Percentiles rank a stretch among this genome's conserved stretches.
phyloP scores from a whole-genome alignment of 495 filamentous ascomycete genomes.

The Penicillium egyptiacum region DNA sequence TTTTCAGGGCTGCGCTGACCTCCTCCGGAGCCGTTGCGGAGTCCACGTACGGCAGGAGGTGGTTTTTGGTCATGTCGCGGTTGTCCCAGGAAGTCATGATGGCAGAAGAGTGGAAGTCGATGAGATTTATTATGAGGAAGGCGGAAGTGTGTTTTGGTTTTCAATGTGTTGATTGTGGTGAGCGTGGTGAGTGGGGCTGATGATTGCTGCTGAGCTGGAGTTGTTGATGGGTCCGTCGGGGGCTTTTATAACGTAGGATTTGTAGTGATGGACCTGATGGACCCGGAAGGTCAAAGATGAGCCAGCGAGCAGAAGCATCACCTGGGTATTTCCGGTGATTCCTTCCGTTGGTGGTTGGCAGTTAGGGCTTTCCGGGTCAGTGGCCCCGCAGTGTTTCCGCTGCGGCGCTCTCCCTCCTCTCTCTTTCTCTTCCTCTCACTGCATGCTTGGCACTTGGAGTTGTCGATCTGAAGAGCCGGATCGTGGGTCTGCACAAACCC shows the following conservation, averaged over 20 bases:
- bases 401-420: neutral
- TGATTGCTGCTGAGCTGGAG: neutral
- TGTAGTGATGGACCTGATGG: no score
- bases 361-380: no score
- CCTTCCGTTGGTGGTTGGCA: no score
- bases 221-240: neutral
- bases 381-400: no score
- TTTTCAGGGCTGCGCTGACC: neutral
- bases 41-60: neutral
- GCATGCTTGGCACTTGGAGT: neutral
- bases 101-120: neutral
- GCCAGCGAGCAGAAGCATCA: no score
- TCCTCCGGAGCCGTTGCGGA: neutral
- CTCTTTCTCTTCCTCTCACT: neutral
- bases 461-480: neutral
- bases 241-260: neutral
- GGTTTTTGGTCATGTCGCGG: slow-evolving; percentile 1
- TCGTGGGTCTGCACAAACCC: neutral
- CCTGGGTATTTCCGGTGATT: no score
- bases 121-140: no score
- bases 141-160: neutral
- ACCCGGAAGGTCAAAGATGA: no score
- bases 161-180: neutral
- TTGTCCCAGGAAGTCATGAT: slow-evolving; percentile 1
- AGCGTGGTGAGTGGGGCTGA: neutral